phyloP scores from a whole-genome alignment of 371 early-diverging fungal genomes.

The Mortierella polycephala region DNA sequence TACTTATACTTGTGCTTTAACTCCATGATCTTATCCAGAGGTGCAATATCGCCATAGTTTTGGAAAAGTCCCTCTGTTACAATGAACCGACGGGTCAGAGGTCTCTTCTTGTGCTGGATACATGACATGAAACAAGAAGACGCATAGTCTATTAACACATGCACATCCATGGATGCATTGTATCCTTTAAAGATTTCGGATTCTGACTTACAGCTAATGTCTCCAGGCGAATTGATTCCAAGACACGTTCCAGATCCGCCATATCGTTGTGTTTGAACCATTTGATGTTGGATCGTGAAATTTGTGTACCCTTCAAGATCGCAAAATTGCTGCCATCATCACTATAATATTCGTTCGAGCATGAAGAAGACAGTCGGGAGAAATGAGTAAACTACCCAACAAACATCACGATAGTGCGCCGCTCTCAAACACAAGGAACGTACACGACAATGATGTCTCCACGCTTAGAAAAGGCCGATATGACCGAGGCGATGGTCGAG shows the following conservation, averaged over 20 bases:
- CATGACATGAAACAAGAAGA: background rate
- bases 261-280: constrained; percentile 98
- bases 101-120: constrained; percentile 70
- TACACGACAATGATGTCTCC: constrained; percentile 93
- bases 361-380: no score
- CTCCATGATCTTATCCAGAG: constrained; percentile 85
- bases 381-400: no score
- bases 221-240: constrained; percentile 80
- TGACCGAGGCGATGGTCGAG: constrained; percentile 93
- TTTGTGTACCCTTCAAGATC: constrained; percentile 91
- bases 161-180: background rate
- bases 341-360: background rate
- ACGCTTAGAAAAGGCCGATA: constrained; percentile 98
- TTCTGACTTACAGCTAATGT: constrained; percentile 50
- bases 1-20: constrained; percentile 97
- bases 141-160: background rate
- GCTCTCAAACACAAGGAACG: no score
- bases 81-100: constrained; percentile 92
- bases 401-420: no score
- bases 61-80: constrained; percentile 96
- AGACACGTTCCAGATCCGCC: constrained; percentile 91
- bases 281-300: constrained; percentile 88
- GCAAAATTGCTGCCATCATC: constrained; percentile 93
- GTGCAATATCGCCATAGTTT: constrained; percentile 94
- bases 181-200: no score